These are phyloP conservation scores for Pseudonitzschia multiseries DNA, from an alignment of 108 stramenopile species.

Conservation along the genomic window DNA sequence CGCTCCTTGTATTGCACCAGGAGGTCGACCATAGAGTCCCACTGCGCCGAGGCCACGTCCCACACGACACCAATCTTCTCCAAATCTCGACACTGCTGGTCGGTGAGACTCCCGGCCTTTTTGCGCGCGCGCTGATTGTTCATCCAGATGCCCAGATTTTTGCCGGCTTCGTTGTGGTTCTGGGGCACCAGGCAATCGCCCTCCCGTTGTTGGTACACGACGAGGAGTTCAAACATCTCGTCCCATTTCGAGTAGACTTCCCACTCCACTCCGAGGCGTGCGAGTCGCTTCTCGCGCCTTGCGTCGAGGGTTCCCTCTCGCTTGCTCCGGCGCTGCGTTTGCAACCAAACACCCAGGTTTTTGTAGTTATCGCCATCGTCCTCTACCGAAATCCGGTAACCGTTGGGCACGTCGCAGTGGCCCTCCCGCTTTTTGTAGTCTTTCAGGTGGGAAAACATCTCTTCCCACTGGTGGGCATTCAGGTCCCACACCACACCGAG, in stretches of 20 bases:
- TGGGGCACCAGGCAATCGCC: neutral
- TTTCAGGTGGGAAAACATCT: neutral
- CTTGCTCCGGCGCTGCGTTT: neutral
- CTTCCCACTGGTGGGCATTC: neutral
- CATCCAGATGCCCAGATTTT: conserved; percentile 16
- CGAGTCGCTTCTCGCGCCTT: neutral
- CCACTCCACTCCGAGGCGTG: neutral
- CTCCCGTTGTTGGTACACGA: conserved; percentile 7
- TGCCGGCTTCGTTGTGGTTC: conserved; percentile 6
- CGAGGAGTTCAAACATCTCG: neutral
- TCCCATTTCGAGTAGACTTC: conserved; percentile 1
- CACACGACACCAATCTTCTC: conserved; percentile 12
- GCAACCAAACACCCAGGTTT: conserved; percentile 2
- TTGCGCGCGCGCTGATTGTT: conserved; percentile 5
- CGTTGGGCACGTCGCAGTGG: conserved; percentile 13
- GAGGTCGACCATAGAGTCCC: conserved; percentile 9
- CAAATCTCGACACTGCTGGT: neutral
- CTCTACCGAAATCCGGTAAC: neutral
- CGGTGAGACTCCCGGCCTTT: neutral
- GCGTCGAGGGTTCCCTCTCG: neutral
- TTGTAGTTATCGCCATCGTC: neutral
- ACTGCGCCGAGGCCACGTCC: neutral
- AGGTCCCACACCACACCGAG: neutral
- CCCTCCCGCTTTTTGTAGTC: neutral
- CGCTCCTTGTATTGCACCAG: conserved; percentile 8